These are phyloP conservation scores for Saccharomyces cerevisiae DNA, from an alignment of 805 yeast genomes.

Conservation along the genomic window DNA sequence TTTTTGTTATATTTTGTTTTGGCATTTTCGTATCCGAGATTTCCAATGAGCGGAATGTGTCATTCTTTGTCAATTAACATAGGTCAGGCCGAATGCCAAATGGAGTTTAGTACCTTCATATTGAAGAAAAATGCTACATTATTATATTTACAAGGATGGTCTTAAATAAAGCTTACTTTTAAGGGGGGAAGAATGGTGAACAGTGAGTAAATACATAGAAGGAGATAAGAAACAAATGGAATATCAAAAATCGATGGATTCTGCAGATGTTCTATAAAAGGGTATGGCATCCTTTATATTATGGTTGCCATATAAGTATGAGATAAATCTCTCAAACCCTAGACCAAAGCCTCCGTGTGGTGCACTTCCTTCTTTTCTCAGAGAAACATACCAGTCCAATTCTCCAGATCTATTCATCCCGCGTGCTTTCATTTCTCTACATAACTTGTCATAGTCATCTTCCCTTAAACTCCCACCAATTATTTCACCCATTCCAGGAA, in stretches of 20 bases:
- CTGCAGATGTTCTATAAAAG: conserved; percentile 66
- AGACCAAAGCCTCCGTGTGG: conserved; percentile 98
- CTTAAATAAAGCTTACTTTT: background rate
- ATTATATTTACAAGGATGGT: background rate
- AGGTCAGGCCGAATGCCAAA: background rate
- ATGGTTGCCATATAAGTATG: conserved; percentile 62
- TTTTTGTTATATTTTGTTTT: background rate
- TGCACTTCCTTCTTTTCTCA: conserved; percentile 67
- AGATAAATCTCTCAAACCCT: conserved; percentile 82
- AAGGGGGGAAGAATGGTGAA: background rate
- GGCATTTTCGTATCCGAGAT: background rate
- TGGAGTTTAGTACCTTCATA: background rate
- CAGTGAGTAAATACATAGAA: background rate
- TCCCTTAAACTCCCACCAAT: conserved; percentile 94
- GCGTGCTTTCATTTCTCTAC: conserved; percentile 41
- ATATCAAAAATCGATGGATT: conserved; percentile 13
- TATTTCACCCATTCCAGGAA: conserved; percentile 89
- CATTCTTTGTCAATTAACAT: background rate
- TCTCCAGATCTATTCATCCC: conserved; percentile 48
- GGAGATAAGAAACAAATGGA: background rate
- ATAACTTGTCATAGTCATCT: conserved; percentile 43
- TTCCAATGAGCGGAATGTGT: background rate
- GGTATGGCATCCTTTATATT: conserved; percentile 83
- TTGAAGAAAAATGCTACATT: background rate
- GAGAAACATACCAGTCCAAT: conserved; percentile 72